Conservation (phyloP, 805 yeast genomes). For the Candida chilensis region DNA sequence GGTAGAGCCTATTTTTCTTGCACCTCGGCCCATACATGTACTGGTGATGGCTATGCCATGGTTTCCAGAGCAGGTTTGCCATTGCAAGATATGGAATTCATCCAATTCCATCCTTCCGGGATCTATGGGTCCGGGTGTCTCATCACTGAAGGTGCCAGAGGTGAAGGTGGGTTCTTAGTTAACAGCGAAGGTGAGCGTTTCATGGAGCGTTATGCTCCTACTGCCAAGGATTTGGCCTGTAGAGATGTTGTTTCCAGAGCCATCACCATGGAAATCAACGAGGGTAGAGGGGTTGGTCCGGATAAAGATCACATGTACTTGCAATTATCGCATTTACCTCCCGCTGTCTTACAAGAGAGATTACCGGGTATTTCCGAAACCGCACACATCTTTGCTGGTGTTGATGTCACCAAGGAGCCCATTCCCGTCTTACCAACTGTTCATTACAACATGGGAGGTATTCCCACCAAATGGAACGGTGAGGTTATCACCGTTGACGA, state of each 20-base stretch:
- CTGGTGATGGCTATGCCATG: conserved; percentile 99
- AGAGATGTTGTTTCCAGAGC: conserved; percentile 98
- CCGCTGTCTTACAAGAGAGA: conserved; percentile 86
- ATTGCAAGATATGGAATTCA: conserved; percentile 92
- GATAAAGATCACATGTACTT: conserved; percentile 90
- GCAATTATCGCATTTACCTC: conserved; percentile 91
- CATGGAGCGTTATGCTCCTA: conserved; percentile 99
- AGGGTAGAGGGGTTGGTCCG: conserved; percentile 98
- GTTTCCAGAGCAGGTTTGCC: conserved; percentile 98
- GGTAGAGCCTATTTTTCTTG: conserved; percentile 98
- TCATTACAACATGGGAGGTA: conserved; percentile 99
- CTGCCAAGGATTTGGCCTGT: conserved; percentile 96
- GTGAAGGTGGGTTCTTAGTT: conserved; percentile 97
- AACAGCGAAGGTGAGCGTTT: conserved; percentile 98
- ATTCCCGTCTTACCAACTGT: conserved; percentile 98
- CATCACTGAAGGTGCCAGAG: conserved; percentile 99
- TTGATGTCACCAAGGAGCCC: conserved; percentile 98
- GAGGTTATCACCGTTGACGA: conserved; percentile 81
- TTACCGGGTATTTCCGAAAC: conserved; percentile 99
- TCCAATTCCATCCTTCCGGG: conserved; percentile 99
- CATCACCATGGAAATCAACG: conserved; percentile 96
- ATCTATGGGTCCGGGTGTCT: conserved; percentile 98
- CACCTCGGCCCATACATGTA: conserved; percentile 99
- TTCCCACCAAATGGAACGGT: conserved; percentile 96
- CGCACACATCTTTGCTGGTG: conserved; percentile 97